phyloP scores from a whole-genome alignment of 129 eudicot species.

The Calendula officinalis region DNA sequence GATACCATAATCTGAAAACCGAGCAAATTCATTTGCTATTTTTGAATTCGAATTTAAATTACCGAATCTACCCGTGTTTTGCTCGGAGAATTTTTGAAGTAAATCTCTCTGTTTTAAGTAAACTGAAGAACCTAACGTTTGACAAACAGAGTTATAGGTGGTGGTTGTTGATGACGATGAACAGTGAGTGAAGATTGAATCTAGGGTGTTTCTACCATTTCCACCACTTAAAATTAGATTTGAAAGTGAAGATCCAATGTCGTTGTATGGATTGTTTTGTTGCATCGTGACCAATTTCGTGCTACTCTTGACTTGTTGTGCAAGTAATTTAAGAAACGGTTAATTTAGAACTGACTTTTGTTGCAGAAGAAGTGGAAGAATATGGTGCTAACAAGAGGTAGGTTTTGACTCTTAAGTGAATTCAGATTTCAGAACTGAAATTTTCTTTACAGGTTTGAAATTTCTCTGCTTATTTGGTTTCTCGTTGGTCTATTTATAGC shows the following conservation, averaged over 20 bases:
- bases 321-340: slow-evolving; percentile 13
- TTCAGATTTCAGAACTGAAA: slow-evolving; percentile 30
- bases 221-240: slow-evolving; percentile 58
- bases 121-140: slow-evolving; percentile 74
- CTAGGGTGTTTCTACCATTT: slow-evolving; percentile 60
- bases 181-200: slow-evolving; percentile 66
- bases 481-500: slow-evolving; percentile 51
- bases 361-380: slow-evolving; percentile 17
- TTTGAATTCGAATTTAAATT: background rate
- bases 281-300: slow-evolving; percentile 38
- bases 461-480: slow-evolving; percentile 28
- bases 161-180: slow-evolving; percentile 28
- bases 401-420: slow-evolving; percentile 30
- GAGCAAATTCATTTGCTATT: slow-evolving; percentile 18
- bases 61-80: slow-evolving; percentile 32
- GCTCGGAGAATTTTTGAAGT: slow-evolving; percentile 54
- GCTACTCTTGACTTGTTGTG: background rate
- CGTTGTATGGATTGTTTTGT: slow-evolving; percentile 35
- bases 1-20: slow-evolving; percentile 16
- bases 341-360: background rate
- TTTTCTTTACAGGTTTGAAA: slow-evolving; percentile 22
- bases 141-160: slow-evolving; percentile 23
- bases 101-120: slow-evolving; percentile 76
- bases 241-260: slow-evolving; percentile 60
- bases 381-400: slow-evolving; percentile 8